phyloP scores from a whole-genome alignment of 495 filamentous ascomycete genomes.

The Talaromyces ruber region DNA sequence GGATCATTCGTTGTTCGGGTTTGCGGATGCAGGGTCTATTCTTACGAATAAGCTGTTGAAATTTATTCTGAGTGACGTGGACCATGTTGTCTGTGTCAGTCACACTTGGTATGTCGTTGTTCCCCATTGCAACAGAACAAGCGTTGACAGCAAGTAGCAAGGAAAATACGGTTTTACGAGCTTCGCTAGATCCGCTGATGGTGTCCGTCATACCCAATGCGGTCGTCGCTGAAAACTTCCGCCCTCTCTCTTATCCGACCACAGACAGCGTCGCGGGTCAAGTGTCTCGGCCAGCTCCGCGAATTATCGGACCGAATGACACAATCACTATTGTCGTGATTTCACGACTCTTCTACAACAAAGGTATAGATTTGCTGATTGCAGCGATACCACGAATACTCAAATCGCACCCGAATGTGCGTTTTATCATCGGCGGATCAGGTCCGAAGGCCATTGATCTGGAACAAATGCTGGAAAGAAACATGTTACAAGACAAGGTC shows the following conservation, averaged over 20 bases:
- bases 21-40: slow-evolving; percentile 93
- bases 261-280: slow-evolving; percentile 8
- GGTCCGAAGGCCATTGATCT: slow-evolving; percentile 96
- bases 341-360: slow-evolving; percentile 97
- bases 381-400: slow-evolving; percentile 91
- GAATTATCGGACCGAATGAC: slow-evolving; percentile 64
- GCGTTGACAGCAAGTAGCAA: slow-evolving; percentile 49
- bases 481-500: slow-evolving; percentile 90
- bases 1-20: slow-evolving; percentile 96
- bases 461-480: slow-evolving; percentile 94
- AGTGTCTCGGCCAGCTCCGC: slow-evolving; percentile 22
- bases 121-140: not conserved
- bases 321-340: slow-evolving; percentile 95
- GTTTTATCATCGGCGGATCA: slow-evolving; percentile 92
- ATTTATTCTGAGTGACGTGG: slow-evolving; percentile 91
- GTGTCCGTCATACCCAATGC: slow-evolving; percentile 97
- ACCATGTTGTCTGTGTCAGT: slow-evolving; percentile 95
- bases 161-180: slow-evolving; percentile 93
- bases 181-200: slow-evolving; percentile 90
- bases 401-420: slow-evolving; percentile 79
- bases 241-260: slow-evolving; percentile 47
- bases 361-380: slow-evolving; percentile 90
- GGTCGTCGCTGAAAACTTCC: slow-evolving; percentile 92
- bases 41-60: slow-evolving; percentile 95
- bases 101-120: slow-evolving; percentile 72